Evolutionary conservation across 2,329 filamentous ascomycete genomes (phyloP).

Genomic region (Dactylellina parvicollis): DNA sequence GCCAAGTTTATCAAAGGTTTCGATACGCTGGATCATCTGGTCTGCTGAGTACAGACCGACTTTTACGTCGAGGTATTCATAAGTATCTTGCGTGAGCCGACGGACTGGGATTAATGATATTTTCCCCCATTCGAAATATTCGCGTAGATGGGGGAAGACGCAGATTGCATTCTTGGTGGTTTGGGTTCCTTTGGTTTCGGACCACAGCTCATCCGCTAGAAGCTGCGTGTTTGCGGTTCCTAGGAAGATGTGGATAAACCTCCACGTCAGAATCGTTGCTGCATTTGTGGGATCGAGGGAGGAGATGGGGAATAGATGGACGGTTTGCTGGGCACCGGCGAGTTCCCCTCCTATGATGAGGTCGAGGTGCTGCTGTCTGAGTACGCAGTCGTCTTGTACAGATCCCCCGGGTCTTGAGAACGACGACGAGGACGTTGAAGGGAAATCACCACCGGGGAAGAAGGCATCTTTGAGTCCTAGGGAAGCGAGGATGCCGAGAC

Average conservation of each 20-base stretch:
- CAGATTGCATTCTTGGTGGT: constrained; percentile 21
- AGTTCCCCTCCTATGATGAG: background rate
- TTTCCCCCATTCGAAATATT: constrained; percentile 1
- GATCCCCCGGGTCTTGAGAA: constrained; percentile 1
- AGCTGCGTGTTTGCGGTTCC: background rate
- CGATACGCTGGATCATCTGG: background rate
- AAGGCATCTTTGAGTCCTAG: background rate
- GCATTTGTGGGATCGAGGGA: background rate
- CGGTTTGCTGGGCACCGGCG: background rate
- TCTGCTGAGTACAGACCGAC: background rate
- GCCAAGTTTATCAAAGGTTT: background rate
- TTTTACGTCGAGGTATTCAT: constrained; percentile 21
- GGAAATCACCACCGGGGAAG: background rate
- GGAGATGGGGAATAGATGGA: constrained; percentile 22
- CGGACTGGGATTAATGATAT: constrained; percentile 19
- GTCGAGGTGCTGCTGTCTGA: background rate
- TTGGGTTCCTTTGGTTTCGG: constrained; percentile 11
- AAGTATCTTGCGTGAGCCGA: background rate
- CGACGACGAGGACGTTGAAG: background rate
- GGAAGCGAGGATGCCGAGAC: background rate
- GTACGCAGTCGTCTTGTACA: background rate
- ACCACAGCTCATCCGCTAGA: constrained; percentile 16
- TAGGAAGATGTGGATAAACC: constrained; percentile 24
- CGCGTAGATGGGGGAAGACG: background rate
- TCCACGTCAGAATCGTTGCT: constrained; percentile 16